These are phyloP conservation scores for Klebsormidium nitens DNA, from an alignment of 139 green algal species.

Conservation along the genomic window DNA sequence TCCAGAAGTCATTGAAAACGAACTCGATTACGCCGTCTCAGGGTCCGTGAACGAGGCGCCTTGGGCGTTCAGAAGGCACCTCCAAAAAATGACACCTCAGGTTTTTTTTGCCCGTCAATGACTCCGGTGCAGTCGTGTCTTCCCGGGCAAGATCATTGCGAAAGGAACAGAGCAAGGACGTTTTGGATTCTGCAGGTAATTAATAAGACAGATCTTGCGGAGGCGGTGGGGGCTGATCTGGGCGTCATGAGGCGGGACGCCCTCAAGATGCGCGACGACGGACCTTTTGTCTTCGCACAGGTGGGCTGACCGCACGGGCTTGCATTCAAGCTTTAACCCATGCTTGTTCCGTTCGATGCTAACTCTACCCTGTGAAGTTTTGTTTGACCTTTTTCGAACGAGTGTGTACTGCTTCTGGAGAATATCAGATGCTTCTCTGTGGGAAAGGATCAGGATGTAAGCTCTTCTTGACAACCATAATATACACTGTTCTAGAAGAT, in stretches of 20 bases:
- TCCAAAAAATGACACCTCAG: too few relatives aligned
- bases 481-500: not conserved
- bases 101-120: too few relatives aligned
- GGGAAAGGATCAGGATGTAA: not conserved
- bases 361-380: not conserved
- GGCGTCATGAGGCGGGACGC: conserved; percentile 44
- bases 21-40: too few relatives aligned
- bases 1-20: too few relatives aligned
- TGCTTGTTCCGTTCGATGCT: not conserved
- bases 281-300: conserved; percentile 42
- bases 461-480: not conserved
- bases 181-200: conserved; percentile 35
- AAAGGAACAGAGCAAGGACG: too few relatives aligned
- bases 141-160: too few relatives aligned
- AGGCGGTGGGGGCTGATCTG: conserved; percentile 45
- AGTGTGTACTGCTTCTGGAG: not conserved
- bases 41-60: too few relatives aligned
- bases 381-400: too few relatives aligned
- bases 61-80: too few relatives aligned
- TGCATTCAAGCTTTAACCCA: not conserved
- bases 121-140: too few relatives aligned
- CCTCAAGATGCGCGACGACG: conserved; percentile 31
- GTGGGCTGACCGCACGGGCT: not conserved
- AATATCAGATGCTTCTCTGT: not conserved
- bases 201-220: conserved; percentile 51